Conservation (phyloP, 1,284 basidiomycete species). For the Amylostereum areolatum region DNA sequence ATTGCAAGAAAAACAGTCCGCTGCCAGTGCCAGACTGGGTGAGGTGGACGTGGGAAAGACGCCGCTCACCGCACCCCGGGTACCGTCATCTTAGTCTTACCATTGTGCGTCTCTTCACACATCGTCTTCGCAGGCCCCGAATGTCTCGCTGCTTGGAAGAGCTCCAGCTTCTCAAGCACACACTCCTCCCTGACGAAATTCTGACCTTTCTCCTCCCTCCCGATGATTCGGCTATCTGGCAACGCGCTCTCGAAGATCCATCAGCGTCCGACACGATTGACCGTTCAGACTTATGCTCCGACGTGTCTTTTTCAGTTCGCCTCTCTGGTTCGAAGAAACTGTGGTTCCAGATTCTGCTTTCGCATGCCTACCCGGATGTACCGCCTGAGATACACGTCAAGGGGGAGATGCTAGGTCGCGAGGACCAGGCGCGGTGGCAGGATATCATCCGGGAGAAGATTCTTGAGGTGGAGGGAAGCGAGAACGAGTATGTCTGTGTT, state of each 20-base stretch:
- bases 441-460: slow-evolving; percentile 34
- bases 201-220: slow-evolving; percentile 31
- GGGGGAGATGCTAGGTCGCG: slow-evolving; percentile 38
- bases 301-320: background rate
- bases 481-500: slow-evolving; percentile 27
- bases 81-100: no score
- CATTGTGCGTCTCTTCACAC: no score
- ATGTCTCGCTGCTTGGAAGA: slow-evolving; percentile 39
- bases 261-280: background rate
- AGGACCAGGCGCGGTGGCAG: slow-evolving; percentile 50
- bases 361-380: slow-evolving; percentile 9
- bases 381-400: slow-evolving; percentile 30
- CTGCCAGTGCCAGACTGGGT: no score
- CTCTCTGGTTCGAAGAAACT: slow-evolving; percentile 14
- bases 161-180: slow-evolving; percentile 47
- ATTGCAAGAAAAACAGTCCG: no score
- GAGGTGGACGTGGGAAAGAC: no score
- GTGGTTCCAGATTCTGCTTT: slow-evolving; percentile 38
- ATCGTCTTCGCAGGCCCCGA: no score
- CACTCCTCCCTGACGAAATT: slow-evolving; percentile 53
- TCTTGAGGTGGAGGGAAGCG: slow-evolving; percentile 38
- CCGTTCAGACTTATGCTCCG: slow-evolving; percentile 2
- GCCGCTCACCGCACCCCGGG: no score
- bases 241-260: slow-evolving; percentile 22
- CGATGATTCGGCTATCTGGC: slow-evolving; percentile 34